These are phyloP conservation scores for Ormosia semicastrata DNA, from an alignment of 306 rosid genomes.

Conservation along the genomic window DNA sequence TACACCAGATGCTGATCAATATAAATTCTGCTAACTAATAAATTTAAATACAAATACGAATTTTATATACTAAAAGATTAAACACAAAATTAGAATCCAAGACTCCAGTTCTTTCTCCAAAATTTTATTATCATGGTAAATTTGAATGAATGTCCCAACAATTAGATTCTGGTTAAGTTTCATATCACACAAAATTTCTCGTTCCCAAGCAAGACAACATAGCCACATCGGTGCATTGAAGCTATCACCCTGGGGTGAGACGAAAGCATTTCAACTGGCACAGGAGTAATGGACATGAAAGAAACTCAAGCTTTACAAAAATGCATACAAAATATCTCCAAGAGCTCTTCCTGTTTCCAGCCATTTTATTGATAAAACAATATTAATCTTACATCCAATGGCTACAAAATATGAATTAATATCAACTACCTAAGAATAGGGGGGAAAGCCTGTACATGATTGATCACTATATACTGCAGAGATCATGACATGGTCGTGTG, in stretches of 20 bases:
- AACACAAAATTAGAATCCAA: neutral
- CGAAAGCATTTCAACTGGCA: neutral
- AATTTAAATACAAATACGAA: neutral
- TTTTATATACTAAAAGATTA: neutral
- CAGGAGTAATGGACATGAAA: neutral
- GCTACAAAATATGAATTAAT: conserved; percentile 39
- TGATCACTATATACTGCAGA: conserved; percentile 19
- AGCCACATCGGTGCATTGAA: neutral
- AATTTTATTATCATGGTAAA: neutral
- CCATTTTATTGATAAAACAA: conserved; percentile 22
- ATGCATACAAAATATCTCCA: neutral
- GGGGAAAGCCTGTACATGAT: conserved; percentile 33
- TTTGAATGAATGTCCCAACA: neutral
- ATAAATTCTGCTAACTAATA: neutral
- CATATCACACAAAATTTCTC: neutral
- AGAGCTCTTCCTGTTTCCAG: conserved; percentile 4
- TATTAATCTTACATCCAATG: conserved; percentile 27
- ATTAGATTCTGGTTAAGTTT: neutral
- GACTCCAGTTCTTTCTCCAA: neutral
- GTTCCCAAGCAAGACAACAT: neutral
- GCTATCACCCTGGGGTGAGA: no score
- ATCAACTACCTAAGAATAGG: conserved; percentile 29
- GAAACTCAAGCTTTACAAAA: neutral
- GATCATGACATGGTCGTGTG: neutral
- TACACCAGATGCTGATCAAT: neutral